Evolutionary conservation across 352 stramenopile genomes (phyloP).

Genomic region (Pythium chondricola): DNA sequence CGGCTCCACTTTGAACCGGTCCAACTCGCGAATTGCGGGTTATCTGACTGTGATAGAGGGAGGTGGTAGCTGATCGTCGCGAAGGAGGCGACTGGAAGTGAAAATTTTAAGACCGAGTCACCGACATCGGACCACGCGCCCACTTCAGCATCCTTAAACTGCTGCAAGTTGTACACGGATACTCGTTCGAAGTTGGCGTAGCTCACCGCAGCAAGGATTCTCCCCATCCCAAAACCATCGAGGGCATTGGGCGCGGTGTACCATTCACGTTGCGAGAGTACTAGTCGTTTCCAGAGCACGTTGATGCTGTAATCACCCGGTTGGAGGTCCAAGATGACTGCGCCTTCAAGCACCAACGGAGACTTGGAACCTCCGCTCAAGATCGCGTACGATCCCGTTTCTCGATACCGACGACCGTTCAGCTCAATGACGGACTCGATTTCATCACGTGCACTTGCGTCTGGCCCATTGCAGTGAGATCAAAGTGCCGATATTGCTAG

Average conservation of each 20-base stretch:
- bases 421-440: slow-evolving; percentile 58
- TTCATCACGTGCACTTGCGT: slow-evolving; percentile 44
- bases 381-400: slow-evolving; percentile 62
- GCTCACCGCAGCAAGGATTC: slow-evolving; percentile 45
- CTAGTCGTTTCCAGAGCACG: slow-evolving; percentile 52
- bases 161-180: slow-evolving; percentile 51
- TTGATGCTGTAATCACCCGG: slow-evolving; percentile 57
- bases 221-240: slow-evolving; percentile 69
- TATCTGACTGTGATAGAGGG: slow-evolving; percentile 63
- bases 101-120: slow-evolving; percentile 71
- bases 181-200: slow-evolving; percentile 37
- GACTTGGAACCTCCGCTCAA: slow-evolving; percentile 50
- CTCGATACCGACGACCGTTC: slow-evolving; percentile 57
- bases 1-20: slow-evolving; percentile 37
- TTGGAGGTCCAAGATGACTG: slow-evolving; percentile 53
- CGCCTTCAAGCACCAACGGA: slow-evolving; percentile 45
- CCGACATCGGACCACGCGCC: slow-evolving; percentile 71
- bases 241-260: slow-evolving; percentile 47
- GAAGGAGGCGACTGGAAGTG: slow-evolving; percentile 38
- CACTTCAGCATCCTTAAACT: slow-evolving; percentile 24
- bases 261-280: slow-evolving; percentile 47
- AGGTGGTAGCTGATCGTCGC: slow-evolving; percentile 73
- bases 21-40: slow-evolving; percentile 56
- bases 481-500: no score
- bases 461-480: slow-evolving; percentile 19